These are phyloP conservation scores for Alectoria sarmentosa DNA, from an alignment of 495 filamentous ascomycete species.

Conservation along the genomic window DNA sequence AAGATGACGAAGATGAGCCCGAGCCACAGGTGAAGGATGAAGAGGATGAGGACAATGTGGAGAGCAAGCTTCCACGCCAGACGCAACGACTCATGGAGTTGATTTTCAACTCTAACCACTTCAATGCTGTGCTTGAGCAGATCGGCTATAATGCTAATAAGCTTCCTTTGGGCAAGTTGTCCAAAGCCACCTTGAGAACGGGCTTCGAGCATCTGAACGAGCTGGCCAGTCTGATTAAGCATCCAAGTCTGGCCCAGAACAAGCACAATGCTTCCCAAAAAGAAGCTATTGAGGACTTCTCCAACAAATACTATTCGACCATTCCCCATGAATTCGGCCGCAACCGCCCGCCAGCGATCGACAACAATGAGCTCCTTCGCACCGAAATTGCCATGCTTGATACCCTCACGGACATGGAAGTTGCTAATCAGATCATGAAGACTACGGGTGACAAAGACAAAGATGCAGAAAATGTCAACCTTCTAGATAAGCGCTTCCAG, in stretches of 20 bases:
- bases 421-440: constrained; percentile 72
- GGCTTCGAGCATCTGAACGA: constrained; percentile 72
- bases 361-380: constrained; percentile 48
- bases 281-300: constrained; percentile 50
- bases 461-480: constrained; percentile 35
- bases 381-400: constrained; percentile 64
- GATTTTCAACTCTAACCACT: constrained; percentile 72
- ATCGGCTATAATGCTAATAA: constrained; percentile 73
- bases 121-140: constrained; percentile 54
- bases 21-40: constrained; percentile 14
- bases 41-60: constrained; percentile 16
- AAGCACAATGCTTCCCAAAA: constrained; percentile 37
- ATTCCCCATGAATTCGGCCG: constrained; percentile 81
- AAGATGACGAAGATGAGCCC: constrained; percentile 52
- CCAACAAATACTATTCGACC: constrained; percentile 69
- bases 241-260: constrained; percentile 38
- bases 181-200: constrained; percentile 60
- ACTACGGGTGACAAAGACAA: constrained; percentile 38
- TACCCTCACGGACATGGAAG: constrained; percentile 69
- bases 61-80: constrained; percentile 48
- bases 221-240: constrained; percentile 54
- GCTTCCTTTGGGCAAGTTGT: constrained; percentile 75
- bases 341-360: constrained; percentile 59
- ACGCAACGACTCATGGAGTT: constrained; percentile 64
- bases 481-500: constrained; percentile 62